Base-by-base conservation (phyloP, 2,329 filamentous ascomycete genomes). In the Venturiaceae sp. region DNA sequence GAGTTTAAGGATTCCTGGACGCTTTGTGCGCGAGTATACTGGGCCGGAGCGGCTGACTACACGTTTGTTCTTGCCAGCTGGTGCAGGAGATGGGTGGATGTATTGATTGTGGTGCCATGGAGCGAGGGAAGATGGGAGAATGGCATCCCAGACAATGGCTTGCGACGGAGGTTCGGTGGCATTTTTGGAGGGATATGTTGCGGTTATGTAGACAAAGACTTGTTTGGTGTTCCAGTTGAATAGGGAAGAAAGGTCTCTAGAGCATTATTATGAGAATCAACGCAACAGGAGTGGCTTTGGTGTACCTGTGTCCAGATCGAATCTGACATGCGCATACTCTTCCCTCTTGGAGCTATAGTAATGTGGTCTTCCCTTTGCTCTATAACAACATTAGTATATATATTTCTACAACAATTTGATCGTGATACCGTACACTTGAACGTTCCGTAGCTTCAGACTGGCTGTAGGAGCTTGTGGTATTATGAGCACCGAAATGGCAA, bases 211-310 rank as follows among this genome's bases (percentile, higher is more conserved):
- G 72, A 96, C 85, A 75, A 97, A 99, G 67, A 99, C 77, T 75
- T 97, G 90, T 74, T 99, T 99, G 21, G 95, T 99, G 80, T 99
- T 99, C 94, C 92, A 99, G 69, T 89, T 95, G 82, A 97, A 97
- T 66, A 99, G 88, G 46, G 87, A 87, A 61, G 85, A 87, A 61
- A 99, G 83, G 75, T 99, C 92, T 80, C 62, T 21, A 21, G 32
- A 32, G 33, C 11, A 11, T 39, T 39, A 11, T 39, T 39, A n/a
- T 33, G 32, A 41, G 21, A 62, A 30, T 28, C n/a, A n/a, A n/a
- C n/a, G n/a, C n/a, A n/a, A n/a, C n/a, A 8, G 16, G 13, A 50
- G 28, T 3, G 19, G 23, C 32, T 16, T 11, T n/a, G 19, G 58
- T 37, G 32, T 75, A 83, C 81, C 80, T 57, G 92, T 88, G 68